Evolutionary conservation across 805 yeast species (phyloP).

Genomic region (Myxozyma geophila): DNA sequence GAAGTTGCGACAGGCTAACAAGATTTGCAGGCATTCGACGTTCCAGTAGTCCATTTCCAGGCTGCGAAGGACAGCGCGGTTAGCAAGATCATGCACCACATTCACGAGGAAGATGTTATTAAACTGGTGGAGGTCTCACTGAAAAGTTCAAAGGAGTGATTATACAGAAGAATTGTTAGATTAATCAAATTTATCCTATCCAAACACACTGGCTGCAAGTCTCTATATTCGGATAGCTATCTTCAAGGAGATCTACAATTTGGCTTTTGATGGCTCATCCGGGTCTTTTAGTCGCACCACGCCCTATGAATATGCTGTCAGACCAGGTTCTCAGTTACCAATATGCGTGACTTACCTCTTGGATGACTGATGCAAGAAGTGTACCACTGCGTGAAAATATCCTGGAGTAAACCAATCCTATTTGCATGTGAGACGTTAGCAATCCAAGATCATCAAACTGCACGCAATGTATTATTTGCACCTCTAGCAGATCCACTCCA

Average conservation of each 20-base stretch:
- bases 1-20: background rate
- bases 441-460: background rate
- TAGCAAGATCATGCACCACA: slow-evolving; percentile 23
- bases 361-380: slow-evolving; percentile 30
- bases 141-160: background rate
- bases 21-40: slow-evolving; percentile 44
- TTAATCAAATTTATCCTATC: background rate
- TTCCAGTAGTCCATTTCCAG: slow-evolving; percentile 45
- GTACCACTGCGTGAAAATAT: slow-evolving; percentile 26
- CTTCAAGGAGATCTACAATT: background rate
- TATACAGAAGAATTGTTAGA: background rate
- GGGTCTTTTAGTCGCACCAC: slow-evolving; percentile 21
- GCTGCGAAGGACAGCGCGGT: slow-evolving; percentile 10
- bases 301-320: slow-evolving; percentile 10
- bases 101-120: slow-evolving; percentile 25
- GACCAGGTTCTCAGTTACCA: background rate
- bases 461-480: background rate
- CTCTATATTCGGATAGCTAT: background rate
- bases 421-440: background rate
- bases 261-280: slow-evolving; percentile 2
- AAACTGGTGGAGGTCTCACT: slow-evolving; percentile 4
- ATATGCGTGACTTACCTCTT: slow-evolving; percentile 27
- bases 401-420: slow-evolving; percentile 24
- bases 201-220: background rate
- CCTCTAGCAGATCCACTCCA: slow-evolving; percentile 33